Evolutionary conservation across 192 early-diverging fungal species (phyloP).

Genomic region (Coemansia sp.): DNA sequence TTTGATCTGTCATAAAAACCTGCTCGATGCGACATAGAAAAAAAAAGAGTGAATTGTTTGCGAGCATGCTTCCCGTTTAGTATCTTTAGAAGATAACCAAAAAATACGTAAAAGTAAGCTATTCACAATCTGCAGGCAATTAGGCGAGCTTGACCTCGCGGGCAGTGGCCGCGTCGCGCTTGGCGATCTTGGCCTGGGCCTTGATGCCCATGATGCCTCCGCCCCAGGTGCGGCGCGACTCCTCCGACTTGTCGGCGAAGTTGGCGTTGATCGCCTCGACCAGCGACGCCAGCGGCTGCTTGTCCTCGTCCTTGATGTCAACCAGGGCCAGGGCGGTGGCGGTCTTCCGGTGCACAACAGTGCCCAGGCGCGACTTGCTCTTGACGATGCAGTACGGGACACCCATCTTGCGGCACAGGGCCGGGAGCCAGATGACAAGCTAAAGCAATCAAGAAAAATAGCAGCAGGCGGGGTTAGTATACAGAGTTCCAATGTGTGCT

Average conservation of each 20-base stretch:
- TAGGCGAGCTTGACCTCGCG: conserved; percentile 35
- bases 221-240: conserved; percentile 91
- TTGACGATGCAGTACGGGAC: conserved; percentile 99
- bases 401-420: conserved; percentile 99
- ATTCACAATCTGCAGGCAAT: neutral
- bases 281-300: conserved; percentile 80
- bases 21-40: too few species aligned
- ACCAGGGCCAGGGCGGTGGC: conserved; percentile 94
- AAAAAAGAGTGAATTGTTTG: too few species aligned
- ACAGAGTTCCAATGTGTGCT: neutral
- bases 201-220: conserved; percentile 97
- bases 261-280: conserved; percentile 90
- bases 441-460: conserved; percentile 1
- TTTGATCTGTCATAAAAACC: conserved; percentile 82
- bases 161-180: conserved; percentile 60
- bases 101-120: too few species aligned
- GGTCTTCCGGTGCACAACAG: conserved; percentile 99
- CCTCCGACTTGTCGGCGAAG: conserved; percentile 94
- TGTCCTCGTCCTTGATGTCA: conserved; percentile 94
- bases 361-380: conserved; percentile 97
- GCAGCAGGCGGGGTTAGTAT: neutral
- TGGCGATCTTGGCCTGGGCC: conserved; percentile 77
- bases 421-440: conserved; percentile 97
- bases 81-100: too few species aligned
- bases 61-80: too few species aligned